These are phyloP conservation scores for Erodium texanum DNA, from an alignment of 441 rosid species.

Conservation along the genomic window DNA sequence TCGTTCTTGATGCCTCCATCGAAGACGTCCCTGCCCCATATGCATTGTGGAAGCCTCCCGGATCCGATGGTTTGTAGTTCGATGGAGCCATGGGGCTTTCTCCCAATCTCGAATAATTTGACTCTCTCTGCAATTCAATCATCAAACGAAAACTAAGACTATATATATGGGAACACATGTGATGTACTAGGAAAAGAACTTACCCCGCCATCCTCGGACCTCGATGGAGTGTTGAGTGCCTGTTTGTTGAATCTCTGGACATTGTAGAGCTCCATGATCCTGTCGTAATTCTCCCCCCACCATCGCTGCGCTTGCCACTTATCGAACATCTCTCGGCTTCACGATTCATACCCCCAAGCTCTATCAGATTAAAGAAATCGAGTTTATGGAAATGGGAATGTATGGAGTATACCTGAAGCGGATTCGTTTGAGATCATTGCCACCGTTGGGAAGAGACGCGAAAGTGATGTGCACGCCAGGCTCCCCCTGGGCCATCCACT, in stretches of 20 bases:
- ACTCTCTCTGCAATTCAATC: slow-evolving; percentile 50
- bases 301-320: slow-evolving; percentile 98
- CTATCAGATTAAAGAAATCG: no score
- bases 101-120: slow-evolving; percentile 45
- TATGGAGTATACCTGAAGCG: no score
- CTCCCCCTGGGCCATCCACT: slow-evolving; percentile 99
- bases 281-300: slow-evolving; percentile 97
- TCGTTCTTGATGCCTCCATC: slow-evolving; percentile 39
- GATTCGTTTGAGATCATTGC: slow-evolving; percentile 90
- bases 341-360: no score
- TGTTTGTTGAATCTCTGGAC: slow-evolving; percentile 95
- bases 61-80: slow-evolving; percentile 50
- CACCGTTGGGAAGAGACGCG: slow-evolving; percentile 85
- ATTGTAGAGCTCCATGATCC: slow-evolving; percentile 95
- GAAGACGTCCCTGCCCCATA: slow-evolving; percentile 31
- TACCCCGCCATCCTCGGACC: slow-evolving; percentile 96
- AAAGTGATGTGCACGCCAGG: slow-evolving; percentile 98
- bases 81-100: slow-evolving; percentile 61
- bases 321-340: neutral
- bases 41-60: no score
- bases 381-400: no score
- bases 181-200: slow-evolving; percentile 8
- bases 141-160: no score
- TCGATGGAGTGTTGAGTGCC: slow-evolving; percentile 79
- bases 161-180: no score